phyloP scores from a whole-genome alignment of 345 rosid genomes.

The Microcos paniculata region DNA sequence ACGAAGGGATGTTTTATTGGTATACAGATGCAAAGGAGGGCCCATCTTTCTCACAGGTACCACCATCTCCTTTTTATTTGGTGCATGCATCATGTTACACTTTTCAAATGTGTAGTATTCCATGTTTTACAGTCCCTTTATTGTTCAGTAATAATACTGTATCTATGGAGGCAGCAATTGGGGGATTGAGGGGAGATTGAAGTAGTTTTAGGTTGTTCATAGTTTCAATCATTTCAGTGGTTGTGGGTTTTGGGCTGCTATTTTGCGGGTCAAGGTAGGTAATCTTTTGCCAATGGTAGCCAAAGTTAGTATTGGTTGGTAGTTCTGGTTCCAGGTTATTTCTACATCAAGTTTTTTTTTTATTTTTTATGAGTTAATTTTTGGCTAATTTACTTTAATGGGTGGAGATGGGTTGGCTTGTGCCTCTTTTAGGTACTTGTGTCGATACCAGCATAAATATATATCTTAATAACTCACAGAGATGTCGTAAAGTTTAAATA shows the following conservation, averaged over 20 bases:
- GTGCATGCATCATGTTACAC: background rate
- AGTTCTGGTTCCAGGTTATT: background rate
- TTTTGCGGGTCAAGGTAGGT: background rate
- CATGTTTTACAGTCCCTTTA: background rate
- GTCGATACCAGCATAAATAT: background rate
- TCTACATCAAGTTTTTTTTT: background rate
- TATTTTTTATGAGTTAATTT: background rate
- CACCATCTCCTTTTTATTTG: background rate
- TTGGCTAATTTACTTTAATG: background rate
- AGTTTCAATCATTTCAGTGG: background rate
- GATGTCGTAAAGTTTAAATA: background rate
- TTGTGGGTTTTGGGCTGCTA: background rate
- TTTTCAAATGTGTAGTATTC: background rate
- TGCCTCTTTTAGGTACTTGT: background rate
- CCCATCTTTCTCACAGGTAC: slow-evolving; percentile 63
- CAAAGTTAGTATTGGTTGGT: background rate
- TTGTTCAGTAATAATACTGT: background rate
- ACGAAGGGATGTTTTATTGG: slow-evolving; percentile 89
- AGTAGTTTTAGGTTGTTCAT: background rate
- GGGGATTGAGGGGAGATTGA: background rate
- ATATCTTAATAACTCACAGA: background rate
- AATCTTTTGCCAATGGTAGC: background rate
- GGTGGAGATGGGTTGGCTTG: background rate
- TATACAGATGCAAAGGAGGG: slow-evolving; percentile 76
- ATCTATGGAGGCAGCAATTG: background rate